Conservation (phyloP, 2,329 filamentous ascomycete genomes). For the Dissoconium aciculare region DNA sequence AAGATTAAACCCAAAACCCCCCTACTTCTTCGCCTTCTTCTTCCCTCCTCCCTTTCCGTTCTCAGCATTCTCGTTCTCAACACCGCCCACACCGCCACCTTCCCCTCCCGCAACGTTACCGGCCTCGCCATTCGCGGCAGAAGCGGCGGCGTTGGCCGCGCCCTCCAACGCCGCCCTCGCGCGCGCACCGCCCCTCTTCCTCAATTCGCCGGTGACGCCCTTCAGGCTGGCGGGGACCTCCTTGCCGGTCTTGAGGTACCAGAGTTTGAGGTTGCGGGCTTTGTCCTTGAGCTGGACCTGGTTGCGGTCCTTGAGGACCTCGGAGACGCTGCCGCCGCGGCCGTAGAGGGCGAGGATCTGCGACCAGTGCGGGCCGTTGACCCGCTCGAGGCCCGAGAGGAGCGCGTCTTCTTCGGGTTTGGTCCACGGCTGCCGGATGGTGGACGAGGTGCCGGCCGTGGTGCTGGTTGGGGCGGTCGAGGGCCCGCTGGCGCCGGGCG, state of each 20-base stretch:
- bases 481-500: not conserved
- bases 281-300: slow-evolving; percentile 91
- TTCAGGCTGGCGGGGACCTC: slow-evolving; percentile 81
- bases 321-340: slow-evolving; percentile 60
- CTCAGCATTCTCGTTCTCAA: too few species aligned
- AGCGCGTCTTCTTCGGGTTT: slow-evolving; percentile 80
- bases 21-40: too few species aligned
- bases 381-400: slow-evolving; percentile 74
- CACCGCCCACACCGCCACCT: too few species aligned
- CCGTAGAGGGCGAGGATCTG: slow-evolving; percentile 80
- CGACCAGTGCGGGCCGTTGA: slow-evolving; percentile 85
- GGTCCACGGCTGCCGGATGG: slow-evolving; percentile 59
- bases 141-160: too few species aligned
- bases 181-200: slow-evolving; percentile 41
- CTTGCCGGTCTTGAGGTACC: slow-evolving; percentile 80
- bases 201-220: slow-evolving; percentile 77
- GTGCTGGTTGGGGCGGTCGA: slow-evolving; percentile 10
- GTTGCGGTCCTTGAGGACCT: slow-evolving; percentile 74
- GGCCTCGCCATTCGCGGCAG: too few species aligned
- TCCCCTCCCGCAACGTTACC: too few species aligned
- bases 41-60: too few species aligned
- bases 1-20: too few species aligned
- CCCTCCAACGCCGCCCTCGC: slow-evolving; percentile 21
- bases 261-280: slow-evolving; percentile 74
- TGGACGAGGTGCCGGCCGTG: slow-evolving; percentile 10